Evolutionary conservation across 768 basidiomycete species (phyloP).

Genomic region (Mrakia gelida): DNA sequence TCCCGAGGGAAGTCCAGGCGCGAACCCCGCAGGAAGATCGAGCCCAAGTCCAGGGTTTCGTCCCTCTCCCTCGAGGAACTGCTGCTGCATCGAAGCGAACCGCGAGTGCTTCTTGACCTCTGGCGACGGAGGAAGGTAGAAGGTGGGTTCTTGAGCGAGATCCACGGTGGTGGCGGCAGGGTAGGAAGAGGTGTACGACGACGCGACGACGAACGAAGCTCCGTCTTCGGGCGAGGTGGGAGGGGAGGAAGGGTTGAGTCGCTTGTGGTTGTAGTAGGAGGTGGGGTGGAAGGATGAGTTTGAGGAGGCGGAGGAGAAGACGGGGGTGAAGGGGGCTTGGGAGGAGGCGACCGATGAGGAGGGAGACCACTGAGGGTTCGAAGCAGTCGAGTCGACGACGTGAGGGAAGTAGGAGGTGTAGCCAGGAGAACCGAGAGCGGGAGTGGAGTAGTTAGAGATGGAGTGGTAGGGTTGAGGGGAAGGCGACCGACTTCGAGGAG

Average conservation of each 20-base stretch:
- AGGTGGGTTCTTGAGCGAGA: constrained; percentile 4
- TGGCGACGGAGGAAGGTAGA: constrained; percentile 26
- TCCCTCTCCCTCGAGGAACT: neutral
- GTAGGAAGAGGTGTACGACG: neutral
- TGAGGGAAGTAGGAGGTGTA: constrained; percentile 12
- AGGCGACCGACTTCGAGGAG: constrained; percentile 32
- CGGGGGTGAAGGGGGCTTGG: constrained; percentile 8
- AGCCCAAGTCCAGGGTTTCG: neutral
- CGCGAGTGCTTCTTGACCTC: neutral
- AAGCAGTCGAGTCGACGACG: neutral
- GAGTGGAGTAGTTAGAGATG: neutral
- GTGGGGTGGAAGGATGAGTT: neutral
- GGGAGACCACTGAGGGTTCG: constrained; percentile 11
- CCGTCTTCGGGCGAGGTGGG: constrained; percentile 16
- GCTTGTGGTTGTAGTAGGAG: constrained; percentile 15
- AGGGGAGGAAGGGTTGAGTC: constrained; percentile 37
- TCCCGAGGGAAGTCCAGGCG: neutral
- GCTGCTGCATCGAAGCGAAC: constrained; percentile 9
- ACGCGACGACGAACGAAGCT: neutral
- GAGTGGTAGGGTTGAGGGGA: constrained; percentile 12
- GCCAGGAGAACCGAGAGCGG: constrained; percentile 7
- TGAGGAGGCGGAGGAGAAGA: neutral
- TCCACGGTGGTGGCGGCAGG: neutral
- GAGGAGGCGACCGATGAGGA: neutral
- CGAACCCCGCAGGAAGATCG: neutral